phyloP scores from a whole-genome alignment of 108 stramenopile genomes.

The Nitzschia putrida region DNA sequence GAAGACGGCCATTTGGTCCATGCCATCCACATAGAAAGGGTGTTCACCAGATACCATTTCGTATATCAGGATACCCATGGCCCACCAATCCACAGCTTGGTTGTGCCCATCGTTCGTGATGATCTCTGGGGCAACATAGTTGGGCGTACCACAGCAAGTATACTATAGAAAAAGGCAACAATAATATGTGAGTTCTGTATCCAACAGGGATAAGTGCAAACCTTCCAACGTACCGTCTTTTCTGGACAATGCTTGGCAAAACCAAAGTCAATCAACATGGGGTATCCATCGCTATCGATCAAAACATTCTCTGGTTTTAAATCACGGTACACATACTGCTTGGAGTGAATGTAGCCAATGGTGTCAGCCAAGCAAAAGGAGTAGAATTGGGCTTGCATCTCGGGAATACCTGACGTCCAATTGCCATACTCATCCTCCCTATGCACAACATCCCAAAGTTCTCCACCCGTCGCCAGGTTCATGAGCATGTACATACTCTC shows the following conservation, averaged over 20 bases:
- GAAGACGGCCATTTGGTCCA: conserved; percentile 82
- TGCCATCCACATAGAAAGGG: conserved; percentile 57
- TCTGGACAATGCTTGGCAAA: conserved; percentile 64
- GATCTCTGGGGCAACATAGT: conserved; percentile 91
- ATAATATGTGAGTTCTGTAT: neutral
- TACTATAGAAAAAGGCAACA: conserved; percentile 69
- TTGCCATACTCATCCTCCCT: conserved; percentile 56
- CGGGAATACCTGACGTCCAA: conserved; percentile 50
- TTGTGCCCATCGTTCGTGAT: conserved; percentile 89
- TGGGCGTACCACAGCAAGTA: conserved; percentile 95
- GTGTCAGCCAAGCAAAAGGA: conserved; percentile 70
- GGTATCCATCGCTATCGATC: conserved; percentile 69
- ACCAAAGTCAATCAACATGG: conserved; percentile 86
- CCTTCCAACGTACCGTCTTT: conserved; percentile 48
- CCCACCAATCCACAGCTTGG: conserved; percentile 90
- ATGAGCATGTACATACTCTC: conserved; percentile 72
- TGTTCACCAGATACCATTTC: conserved; percentile 81
- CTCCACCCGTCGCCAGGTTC: conserved; percentile 82
- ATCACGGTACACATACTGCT: conserved; percentile 89
- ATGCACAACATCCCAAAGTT: conserved; percentile 70
- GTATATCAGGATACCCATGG: conserved; percentile 88
- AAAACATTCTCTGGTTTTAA: conserved; percentile 86
- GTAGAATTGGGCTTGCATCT: conserved; percentile 60
- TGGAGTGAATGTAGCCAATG: conserved; percentile 86
- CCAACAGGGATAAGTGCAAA: conserved; percentile 32